Percentiles rank a stretch among this genome's conserved stretches.
These are phyloP conservation scores for Pseudevernia furfuracea DNA, from an alignment of 495 filamentous ascomycete species.

Conservation along the genomic window DNA sequence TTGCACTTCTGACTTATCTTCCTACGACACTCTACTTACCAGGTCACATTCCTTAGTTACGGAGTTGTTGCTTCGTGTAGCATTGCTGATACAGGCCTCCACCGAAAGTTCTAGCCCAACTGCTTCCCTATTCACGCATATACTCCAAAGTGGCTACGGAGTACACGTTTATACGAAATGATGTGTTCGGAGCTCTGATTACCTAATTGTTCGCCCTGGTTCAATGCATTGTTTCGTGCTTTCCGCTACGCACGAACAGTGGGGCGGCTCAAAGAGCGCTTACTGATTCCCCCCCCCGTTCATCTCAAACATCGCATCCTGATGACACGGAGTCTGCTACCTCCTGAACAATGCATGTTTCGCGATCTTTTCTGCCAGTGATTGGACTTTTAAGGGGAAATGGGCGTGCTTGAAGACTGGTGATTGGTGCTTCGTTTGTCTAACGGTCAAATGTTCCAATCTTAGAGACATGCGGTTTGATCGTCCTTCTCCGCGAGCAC, in stretches of 20 bases:
- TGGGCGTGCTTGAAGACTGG: background rate
- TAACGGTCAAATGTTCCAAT: background rate
- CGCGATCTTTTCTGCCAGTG: constrained; percentile 2
- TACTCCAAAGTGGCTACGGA: no score
- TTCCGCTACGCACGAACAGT: background rate
- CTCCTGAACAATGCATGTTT: constrained; percentile 10
- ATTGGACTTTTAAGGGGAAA: background rate
- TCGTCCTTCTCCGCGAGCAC: background rate
- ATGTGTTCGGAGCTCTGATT: background rate
- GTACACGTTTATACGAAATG: background rate
- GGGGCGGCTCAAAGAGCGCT: constrained; percentile 11
- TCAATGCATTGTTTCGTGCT: background rate
- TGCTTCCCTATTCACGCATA: background rate
- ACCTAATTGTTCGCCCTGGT: background rate
- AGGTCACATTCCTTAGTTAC: background rate
- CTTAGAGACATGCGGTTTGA: background rate
- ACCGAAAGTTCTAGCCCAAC: background rate
- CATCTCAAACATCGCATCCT: constrained; percentile 12
- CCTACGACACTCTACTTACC: background rate
- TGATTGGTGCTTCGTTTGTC: constrained; percentile 3
- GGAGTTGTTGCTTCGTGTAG: background rate
- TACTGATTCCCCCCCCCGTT: constrained; percentile 6
- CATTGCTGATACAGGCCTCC: background rate
- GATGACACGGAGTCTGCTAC: background rate
- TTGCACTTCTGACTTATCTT: background rate